Evolutionary conservation across 2,329 filamentous ascomycete species (phyloP).

Genomic region (Purpureocillium lavendulum): DNA sequence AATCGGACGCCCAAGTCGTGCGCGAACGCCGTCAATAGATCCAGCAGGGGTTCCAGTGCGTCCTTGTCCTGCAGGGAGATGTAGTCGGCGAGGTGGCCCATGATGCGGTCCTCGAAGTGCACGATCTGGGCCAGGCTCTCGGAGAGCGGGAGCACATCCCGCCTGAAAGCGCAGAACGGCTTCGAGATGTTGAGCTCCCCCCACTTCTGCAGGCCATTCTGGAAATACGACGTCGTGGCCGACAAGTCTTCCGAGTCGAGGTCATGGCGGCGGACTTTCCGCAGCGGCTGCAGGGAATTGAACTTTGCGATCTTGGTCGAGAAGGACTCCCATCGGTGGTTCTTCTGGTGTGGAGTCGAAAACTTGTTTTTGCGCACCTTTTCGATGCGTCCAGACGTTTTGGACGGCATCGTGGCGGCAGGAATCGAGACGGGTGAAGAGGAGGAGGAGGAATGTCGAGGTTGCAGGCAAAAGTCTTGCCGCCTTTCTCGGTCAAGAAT

Average conservation of each 20-base stretch:
- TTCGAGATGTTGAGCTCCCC: conserved; percentile 82
- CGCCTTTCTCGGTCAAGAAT: neutral
- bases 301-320: conserved; percentile 83
- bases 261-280: conserved; percentile 77
- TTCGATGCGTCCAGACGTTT: conserved; percentile 57
- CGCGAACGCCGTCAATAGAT: conserved; percentile 87
- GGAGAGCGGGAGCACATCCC: conserved; percentile 66
- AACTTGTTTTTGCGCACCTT: conserved; percentile 64
- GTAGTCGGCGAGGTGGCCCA: conserved; percentile 65
- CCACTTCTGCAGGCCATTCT: conserved; percentile 79
- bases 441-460: conserved; percentile 14
- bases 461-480: conserved; percentile 9
- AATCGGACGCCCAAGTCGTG: conserved; percentile 84
- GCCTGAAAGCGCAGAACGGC: conserved; percentile 68
- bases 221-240: conserved; percentile 78
- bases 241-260: conserved; percentile 72
- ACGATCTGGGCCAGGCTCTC: conserved; percentile 89
- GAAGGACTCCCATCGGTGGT: conserved; percentile 88
- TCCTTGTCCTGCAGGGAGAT: conserved; percentile 72
- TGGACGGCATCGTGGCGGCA: conserved; percentile 48
- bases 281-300: conserved; percentile 82
- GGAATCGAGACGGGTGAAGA: conserved; percentile 3
- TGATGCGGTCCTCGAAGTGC: conserved; percentile 80
- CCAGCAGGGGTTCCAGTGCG: conserved; percentile 77
- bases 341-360: conserved; percentile 66